These are phyloP conservation scores for Millerozyma miso DNA, from an alignment of 805 yeast genomes.

Conservation along the genomic window DNA sequence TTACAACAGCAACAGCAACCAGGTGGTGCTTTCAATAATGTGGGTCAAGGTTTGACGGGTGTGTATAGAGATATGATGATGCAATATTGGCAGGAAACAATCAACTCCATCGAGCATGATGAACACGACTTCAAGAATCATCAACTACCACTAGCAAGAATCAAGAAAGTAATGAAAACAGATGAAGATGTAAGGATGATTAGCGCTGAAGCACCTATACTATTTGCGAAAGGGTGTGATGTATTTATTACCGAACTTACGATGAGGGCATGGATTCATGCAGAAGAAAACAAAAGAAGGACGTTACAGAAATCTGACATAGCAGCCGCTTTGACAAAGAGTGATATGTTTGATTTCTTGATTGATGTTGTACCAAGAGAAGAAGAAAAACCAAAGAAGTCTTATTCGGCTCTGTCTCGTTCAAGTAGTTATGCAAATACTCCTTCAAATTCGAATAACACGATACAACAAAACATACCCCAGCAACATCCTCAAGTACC, in stretches of 20 bases:
- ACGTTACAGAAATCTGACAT: constrained; percentile 93
- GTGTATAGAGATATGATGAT: constrained; percentile 83
- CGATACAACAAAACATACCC: background rate
- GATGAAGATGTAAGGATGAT: constrained; percentile 98
- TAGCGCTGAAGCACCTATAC: constrained; percentile 95
- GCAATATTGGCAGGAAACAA: constrained; percentile 96
- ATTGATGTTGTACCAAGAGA: constrained; percentile 95
- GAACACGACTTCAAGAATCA: constrained; percentile 92
- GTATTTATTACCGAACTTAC: constrained; percentile 94
- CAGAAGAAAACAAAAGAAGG: constrained; percentile 92
- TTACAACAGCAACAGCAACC: constrained; percentile 43
- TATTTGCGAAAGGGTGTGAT: constrained; percentile 98
- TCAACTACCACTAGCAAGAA: constrained; percentile 91
- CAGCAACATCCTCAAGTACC: constrained; percentile 3
- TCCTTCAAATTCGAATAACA: constrained; percentile 3
- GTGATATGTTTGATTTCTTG: constrained; percentile 95
- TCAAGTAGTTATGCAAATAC: constrained; percentile 15
- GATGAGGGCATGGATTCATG: constrained; percentile 99
- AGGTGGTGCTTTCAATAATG: constrained; percentile 76
- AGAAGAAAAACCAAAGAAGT: constrained; percentile 57
- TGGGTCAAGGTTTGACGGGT: constrained; percentile 87
- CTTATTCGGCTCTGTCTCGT: constrained; percentile 18
- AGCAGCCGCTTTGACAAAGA: constrained; percentile 89
- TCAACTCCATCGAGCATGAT: constrained; percentile 81
- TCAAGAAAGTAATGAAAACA: constrained; percentile 96